phyloP scores from a whole-genome alignment of 148 eudicot species.

The Mesembryanthemum crystallinum region DNA sequence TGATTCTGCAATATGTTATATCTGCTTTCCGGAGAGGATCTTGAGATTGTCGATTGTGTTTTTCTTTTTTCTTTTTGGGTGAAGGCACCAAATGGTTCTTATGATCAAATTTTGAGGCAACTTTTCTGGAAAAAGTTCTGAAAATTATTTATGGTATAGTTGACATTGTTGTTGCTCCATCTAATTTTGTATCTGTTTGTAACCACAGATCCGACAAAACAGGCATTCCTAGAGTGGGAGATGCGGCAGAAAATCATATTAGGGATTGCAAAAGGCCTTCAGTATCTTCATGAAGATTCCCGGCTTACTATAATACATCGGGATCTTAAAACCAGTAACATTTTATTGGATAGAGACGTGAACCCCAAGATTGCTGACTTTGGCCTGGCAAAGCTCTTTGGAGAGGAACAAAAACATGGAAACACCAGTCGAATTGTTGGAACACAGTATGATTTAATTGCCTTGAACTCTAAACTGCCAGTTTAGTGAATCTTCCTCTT shows the following conservation, averaged over 20 bases:
- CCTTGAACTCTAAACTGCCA: too few relatives aligned
- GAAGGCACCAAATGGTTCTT: too few relatives aligned
- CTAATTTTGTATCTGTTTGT: too few relatives aligned
- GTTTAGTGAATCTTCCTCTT: too few relatives aligned
- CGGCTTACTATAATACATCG: slow-evolving; percentile 61
- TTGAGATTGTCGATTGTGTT: too few relatives aligned
- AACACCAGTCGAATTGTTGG: slow-evolving; percentile 46
- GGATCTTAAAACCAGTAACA: slow-evolving; percentile 74
- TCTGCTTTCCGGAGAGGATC: too few relatives aligned
- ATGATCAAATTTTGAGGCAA: too few relatives aligned
- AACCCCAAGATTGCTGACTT: slow-evolving; percentile 78
- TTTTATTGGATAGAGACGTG: slow-evolving; percentile 61
- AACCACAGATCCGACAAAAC: slow-evolving; percentile 47
- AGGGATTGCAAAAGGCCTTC: slow-evolving; percentile 77
- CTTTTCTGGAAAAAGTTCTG: too few relatives aligned
- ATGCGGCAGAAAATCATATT: slow-evolving; percentile 46
- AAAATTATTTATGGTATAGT: too few relatives aligned
- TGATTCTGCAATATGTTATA: too few relatives aligned
- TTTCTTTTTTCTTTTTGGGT: too few relatives aligned
- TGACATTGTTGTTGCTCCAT: too few relatives aligned
- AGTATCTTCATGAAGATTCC: slow-evolving; percentile 64
- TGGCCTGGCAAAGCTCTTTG: slow-evolving; percentile 68
- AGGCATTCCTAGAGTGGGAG: slow-evolving; percentile 40
- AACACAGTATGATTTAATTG: slow-evolving; percentile 18
- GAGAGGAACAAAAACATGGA: slow-evolving; percentile 53